A percentile compares a stretch with the other conserved stretches of the same genome.
Evolutionary conservation across 2,329 filamentous ascomycete species (phyloP).

Genomic region (Cercospora nicotianae): DNA sequence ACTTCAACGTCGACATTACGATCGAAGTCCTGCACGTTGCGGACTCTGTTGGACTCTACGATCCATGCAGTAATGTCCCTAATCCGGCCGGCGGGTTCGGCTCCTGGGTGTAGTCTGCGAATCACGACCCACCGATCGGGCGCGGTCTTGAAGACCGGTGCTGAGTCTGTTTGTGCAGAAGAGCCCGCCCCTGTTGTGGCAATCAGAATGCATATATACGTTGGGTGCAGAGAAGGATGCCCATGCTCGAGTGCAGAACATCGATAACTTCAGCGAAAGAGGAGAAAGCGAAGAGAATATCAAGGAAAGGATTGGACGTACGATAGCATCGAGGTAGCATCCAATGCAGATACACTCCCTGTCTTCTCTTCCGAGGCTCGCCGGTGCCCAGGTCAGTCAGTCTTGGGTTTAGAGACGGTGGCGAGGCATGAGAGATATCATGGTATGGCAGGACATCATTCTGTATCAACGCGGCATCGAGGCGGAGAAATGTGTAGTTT

Average conservation of each 20-base stretch:
- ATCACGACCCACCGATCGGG: slow-evolving; percentile 20
- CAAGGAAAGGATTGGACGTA: too few species aligned
- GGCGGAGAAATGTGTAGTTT: not conserved
- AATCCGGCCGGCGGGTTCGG: not conserved
- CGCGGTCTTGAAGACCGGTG: slow-evolving; percentile 10
- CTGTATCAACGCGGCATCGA: not conserved
- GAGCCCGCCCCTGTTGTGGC: not conserved
- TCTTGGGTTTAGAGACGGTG: not conserved
- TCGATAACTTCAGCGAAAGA: too few species aligned
- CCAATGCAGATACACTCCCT: not conserved
- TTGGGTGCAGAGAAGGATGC: too few species aligned
- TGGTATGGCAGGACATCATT: not conserved
- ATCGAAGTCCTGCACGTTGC: slow-evolving; percentile 12
- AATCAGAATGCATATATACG: not conserved
- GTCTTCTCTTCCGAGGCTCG: not conserved
- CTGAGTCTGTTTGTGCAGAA: not conserved
- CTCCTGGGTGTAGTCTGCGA: slow-evolving; percentile 11
- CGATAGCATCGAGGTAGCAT: slow-evolving; percentile 1
- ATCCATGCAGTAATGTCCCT: slow-evolving; percentile 13
- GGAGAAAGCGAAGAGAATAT: too few species aligned
- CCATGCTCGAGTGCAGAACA: too few species aligned
- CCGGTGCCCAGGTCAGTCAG: not conserved
- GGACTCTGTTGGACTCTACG: slow-evolving; percentile 16
- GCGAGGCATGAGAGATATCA: not conserved
- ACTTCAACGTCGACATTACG: slow-evolving; percentile 12